Evolutionary conservation across 2,329 filamentous ascomycete species (phyloP).

Genomic region (Botrytis paeoniae): DNA sequence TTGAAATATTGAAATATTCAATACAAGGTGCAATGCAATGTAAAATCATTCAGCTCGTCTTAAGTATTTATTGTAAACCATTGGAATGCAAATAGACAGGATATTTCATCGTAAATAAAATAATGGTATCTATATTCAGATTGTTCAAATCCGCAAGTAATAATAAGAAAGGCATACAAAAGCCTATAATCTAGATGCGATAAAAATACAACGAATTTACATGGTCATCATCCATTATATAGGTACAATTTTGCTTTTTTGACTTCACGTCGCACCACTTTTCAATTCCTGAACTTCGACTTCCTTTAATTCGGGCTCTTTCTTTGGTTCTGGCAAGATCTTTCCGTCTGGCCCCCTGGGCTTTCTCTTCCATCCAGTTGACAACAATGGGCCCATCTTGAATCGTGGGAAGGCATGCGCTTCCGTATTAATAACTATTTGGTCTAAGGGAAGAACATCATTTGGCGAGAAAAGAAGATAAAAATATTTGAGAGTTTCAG

Average conservation of each 20-base stretch:
- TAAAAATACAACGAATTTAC: conserved; percentile 20
- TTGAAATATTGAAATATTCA: too few species aligned
- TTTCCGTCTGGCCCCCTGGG: conserved; percentile 47
- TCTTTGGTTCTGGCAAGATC: conserved; percentile 31
- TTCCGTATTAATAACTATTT: conserved; percentile 93
- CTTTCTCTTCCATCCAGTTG: conserved; percentile 77
- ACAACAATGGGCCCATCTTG: conserved; percentile 71
- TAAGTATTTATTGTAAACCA: background rate
- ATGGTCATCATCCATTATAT: conserved; percentile 21
- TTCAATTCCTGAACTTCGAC: conserved; percentile 25
- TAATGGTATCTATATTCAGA: background rate
- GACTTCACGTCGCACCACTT: conserved; percentile 7
- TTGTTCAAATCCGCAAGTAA: background rate
- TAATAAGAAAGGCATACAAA: background rate
- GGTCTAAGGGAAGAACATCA: conserved; percentile 78
- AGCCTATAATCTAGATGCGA: conserved; percentile 4
- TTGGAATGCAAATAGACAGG: background rate
- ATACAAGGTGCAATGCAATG: background rate
- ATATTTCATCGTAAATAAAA: background rate
- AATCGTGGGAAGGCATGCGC: conserved; percentile 89
- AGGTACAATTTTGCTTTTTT: conserved; percentile 19
- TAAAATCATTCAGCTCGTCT: background rate
- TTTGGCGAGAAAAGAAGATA: conserved; percentile 88
- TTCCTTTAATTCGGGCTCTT: conserved; percentile 20
- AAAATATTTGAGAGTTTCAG: conserved; percentile 96